phyloP scores from a whole-genome alignment of 768 basidiomycete genomes.

The Tubosaeta sp. region DNA sequence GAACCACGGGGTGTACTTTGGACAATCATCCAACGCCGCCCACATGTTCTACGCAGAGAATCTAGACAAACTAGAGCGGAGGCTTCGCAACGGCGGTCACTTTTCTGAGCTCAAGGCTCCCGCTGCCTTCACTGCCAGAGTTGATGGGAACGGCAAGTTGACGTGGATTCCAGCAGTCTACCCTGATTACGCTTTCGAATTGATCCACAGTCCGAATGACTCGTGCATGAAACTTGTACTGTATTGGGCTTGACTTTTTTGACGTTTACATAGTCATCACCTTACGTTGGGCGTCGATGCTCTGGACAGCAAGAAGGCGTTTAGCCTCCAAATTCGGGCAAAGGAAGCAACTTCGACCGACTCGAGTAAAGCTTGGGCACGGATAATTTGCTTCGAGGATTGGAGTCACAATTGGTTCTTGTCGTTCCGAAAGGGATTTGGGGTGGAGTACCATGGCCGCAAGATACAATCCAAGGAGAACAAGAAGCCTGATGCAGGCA shows the following conservation, averaged over 20 bases:
- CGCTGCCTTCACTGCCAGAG: neutral
- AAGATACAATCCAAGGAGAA: neutral
- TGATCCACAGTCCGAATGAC: too few species aligned
- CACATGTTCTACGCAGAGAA: neutral
- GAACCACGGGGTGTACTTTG: neutral
- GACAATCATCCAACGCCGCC: neutral
- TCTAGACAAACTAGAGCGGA: neutral
- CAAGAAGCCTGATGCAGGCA: neutral
- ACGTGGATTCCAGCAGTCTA: too few species aligned
- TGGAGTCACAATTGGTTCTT: neutral
- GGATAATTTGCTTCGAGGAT: neutral
- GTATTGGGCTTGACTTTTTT: too few species aligned
- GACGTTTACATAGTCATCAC: too few species aligned
- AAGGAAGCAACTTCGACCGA: neutral
- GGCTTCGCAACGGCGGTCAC: neutral
- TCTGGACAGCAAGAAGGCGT: neutral
- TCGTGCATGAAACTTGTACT: too few species aligned
- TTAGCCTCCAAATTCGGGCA: neutral
- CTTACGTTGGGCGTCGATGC: neutral
- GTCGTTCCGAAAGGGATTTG: neutral
- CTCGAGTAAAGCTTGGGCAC: too few species aligned
- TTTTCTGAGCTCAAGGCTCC: neutral
- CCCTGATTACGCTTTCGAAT: too few species aligned
- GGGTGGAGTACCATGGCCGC: neutral
- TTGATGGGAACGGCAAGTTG: neutral